Percentiles rank a stretch among this genome's conserved stretches.
Evolutionary conservation across 257 asterid genomes (phyloP).

Genomic region (Solanum gandarillasii): DNA sequence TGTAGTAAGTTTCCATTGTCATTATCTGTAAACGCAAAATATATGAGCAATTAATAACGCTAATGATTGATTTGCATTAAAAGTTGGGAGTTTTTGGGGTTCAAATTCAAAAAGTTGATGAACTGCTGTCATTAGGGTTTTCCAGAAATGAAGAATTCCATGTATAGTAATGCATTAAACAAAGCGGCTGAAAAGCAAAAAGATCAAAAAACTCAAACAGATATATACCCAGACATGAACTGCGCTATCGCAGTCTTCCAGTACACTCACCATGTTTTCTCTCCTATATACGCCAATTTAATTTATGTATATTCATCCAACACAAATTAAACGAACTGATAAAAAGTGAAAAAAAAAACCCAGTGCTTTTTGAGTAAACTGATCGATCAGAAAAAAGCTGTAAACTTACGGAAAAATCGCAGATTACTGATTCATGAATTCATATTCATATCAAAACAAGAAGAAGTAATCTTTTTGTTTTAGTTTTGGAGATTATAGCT

Average conservation of each 20-base stretch:
- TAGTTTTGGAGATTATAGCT: neutral
- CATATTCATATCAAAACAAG: neutral
- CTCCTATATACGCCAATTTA: neutral
- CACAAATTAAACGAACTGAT: neutral
- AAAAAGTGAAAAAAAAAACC: neutral
- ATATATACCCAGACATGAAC: slow-evolving; percentile 17
- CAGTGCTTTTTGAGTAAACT: neutral
- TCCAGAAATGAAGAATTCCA: slow-evolving; percentile 15
- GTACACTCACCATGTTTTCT: neutral
- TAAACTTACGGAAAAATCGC: neutral
- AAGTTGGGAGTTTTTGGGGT: neutral
- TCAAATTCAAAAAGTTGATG: neutral
- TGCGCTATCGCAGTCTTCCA: neutral
- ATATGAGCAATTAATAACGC: no score
- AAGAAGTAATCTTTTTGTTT: neutral
- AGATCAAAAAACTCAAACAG: slow-evolving; percentile 3
- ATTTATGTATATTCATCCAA: neutral
- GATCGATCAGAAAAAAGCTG: neutral
- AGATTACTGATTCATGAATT: neutral
- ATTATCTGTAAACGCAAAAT: slow-evolving; percentile 15
- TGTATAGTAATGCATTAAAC: slow-evolving; percentile 15
- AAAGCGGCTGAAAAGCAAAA: slow-evolving; percentile 20
- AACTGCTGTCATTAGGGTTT: slow-evolving; percentile 26
- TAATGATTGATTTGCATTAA: neutral
- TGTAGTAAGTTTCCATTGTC: slow-evolving; percentile 57